Evolutionary conservation across 768 basidiomycete genomes (phyloP), one percentile per base, ranked within the genome.

Genomic region (Lactarius vividus): DNA sequence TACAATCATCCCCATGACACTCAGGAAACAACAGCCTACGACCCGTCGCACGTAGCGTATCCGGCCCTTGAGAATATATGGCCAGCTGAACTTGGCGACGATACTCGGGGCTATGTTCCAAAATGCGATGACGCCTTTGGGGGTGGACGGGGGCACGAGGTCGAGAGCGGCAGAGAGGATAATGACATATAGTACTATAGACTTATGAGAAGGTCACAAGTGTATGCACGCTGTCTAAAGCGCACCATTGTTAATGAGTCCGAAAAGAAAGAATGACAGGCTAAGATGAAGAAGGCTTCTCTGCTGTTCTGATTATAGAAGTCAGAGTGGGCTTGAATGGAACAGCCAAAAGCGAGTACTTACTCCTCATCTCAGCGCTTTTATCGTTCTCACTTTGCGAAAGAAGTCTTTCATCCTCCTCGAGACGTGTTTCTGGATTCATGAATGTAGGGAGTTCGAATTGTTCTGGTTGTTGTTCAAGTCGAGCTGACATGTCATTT

Each of bases 81-180:
- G 95, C 89, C 96, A 98, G 10, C 87, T 89, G 4, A 97, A 79
- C 77, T 98, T 98, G 23, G 92, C 94, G 0, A 88, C 74, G 2
- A 98, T 78, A 0, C 93, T 86, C 0, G 96, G 96, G 15, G 90
- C 84, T 62, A 99, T 97, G 75, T 98, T 98, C 79, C 92, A 96
- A 74, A 98, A 94, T 0, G 90, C 87, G 60, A 98, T 94, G 62
- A 98, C 87, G 18, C 96, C 96, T 74, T 96, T 96, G 0, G 96
- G 96, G 0, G 94, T 96, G 2, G 89, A 84, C 1, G 92, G 88
- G 9, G 94, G 91, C 1, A 97, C 95, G 3, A 99, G 84, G 73
- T 99, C 97, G 4, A 98, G 80, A 1, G 97, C 97, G 7, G 96
- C 96, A 1, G 94, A 96, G 23, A 99, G 85, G 67, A 98, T 97